A percentile compares a stretch with the other conserved stretches of the same genome.
These are phyloP conservation scores for Hypoxylon lienhwacheense DNA, from an alignment of 495 filamentous ascomycete genomes.

Conservation along the genomic window DNA sequence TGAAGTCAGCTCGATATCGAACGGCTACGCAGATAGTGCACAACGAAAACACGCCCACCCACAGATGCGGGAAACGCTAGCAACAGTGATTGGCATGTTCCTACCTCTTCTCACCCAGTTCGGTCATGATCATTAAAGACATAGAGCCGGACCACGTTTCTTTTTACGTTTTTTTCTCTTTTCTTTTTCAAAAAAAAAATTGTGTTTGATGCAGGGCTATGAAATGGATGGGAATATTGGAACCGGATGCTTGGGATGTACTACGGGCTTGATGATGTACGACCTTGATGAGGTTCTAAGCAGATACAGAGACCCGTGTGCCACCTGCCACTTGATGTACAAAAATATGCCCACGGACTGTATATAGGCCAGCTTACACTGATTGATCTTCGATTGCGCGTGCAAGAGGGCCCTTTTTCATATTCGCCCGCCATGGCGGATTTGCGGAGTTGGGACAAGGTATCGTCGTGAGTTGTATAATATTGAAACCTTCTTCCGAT, in stretches of 20 bases:
- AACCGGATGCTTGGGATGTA: slow-evolving; percentile 15
- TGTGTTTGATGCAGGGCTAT: slow-evolving; percentile 19
- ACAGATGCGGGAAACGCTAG: slow-evolving; percentile 66
- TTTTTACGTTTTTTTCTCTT: no score
- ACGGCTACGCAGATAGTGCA: slow-evolving; percentile 69
- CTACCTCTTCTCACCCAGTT: slow-evolving; percentile 86
- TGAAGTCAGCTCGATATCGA: slow-evolving; percentile 56
- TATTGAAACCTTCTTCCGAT: not conserved
- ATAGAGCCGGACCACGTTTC: slow-evolving; percentile 1
- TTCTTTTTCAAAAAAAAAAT: no score
- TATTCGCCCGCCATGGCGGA: not conserved
- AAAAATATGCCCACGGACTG: slow-evolving; percentile 29
- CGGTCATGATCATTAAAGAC: slow-evolving; percentile 76
- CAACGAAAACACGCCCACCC: slow-evolving; percentile 55
- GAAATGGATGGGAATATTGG: slow-evolving; percentile 24
- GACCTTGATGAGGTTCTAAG: slow-evolving; percentile 9
- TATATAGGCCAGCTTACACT: slow-evolving; percentile 19
- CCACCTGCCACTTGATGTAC: slow-evolving; percentile 14
- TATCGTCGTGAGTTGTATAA: slow-evolving; percentile 4
- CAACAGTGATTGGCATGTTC: slow-evolving; percentile 85
- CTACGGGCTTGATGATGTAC: slow-evolving; percentile 4
- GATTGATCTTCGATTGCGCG: slow-evolving; percentile 2
- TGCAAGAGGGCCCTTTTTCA: slow-evolving; percentile 3
- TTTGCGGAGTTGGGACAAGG: not conserved
- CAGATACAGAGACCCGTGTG: slow-evolving; percentile 1